These are phyloP conservation scores for Casuarina glauca DNA, from an alignment of 306 rosid genomes.

Conservation along the genomic window DNA sequence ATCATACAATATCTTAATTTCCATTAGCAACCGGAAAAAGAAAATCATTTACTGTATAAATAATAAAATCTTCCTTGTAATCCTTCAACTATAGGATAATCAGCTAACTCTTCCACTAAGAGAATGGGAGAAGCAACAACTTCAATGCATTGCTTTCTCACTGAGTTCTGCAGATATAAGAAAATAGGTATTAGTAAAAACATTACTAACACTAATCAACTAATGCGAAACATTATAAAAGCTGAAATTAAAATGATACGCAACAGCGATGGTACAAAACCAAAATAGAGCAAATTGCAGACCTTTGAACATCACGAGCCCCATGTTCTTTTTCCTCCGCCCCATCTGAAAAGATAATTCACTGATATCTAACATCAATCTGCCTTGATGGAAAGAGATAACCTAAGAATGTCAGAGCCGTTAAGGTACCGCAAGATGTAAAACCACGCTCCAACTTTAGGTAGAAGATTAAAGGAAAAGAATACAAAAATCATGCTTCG, in stretches of 20 bases:
- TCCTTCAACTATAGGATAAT: not conserved
- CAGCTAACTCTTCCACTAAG: not conserved
- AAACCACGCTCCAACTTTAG: not conserved
- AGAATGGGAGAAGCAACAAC: not conserved
- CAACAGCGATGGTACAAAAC: not conserved
- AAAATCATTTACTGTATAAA: not conserved
- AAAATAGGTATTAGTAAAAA: not conserved
- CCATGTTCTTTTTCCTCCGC: slow-evolving; percentile 5
- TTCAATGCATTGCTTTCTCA: not conserved
- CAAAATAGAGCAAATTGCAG: not conserved
- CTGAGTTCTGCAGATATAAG: not conserved
- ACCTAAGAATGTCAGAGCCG: not conserved
- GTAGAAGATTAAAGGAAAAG: not conserved
- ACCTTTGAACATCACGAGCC: slow-evolving; percentile 8
- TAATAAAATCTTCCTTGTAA: not conserved
- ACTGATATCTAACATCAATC: not conserved
- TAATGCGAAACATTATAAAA: not conserved
- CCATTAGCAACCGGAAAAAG: not conserved
- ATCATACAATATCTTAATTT: not conserved
- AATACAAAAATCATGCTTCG: not conserved
- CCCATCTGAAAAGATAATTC: not conserved
- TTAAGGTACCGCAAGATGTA: not conserved
- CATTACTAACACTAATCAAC: not conserved
- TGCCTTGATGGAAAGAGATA: not conserved
- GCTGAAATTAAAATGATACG: not conserved